These are phyloP conservation scores for Solanum lycopersicoides DNA, from an alignment of 257 asterid species.

Conservation along the genomic window DNA sequence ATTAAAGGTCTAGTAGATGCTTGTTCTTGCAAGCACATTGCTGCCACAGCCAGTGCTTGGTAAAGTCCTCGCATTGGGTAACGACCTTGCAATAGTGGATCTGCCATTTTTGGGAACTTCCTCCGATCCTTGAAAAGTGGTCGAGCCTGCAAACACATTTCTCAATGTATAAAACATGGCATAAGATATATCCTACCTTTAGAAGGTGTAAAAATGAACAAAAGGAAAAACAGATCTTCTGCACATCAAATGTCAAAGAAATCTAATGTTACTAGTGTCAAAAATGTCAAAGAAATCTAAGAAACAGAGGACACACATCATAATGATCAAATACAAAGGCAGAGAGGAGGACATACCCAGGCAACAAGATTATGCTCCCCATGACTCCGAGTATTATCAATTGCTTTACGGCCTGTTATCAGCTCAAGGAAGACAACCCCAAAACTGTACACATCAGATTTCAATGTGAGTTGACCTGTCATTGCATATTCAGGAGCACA, in stretches of 20 bases:
- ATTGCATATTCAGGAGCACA: constrained; percentile 96
- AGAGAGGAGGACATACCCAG: constrained; percentile 44
- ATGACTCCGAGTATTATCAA: constrained; percentile 46
- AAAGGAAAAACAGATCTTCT: background rate
- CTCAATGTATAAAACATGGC: background rate
- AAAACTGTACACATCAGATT: constrained; percentile 78
- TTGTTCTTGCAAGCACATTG: constrained; percentile 98
- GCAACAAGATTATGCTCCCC: constrained; percentile 87
- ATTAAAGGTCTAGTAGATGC: constrained; percentile 85
- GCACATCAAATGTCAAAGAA: background rate
- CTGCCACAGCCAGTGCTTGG: constrained; percentile 92
- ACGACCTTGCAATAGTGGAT: constrained; percentile 75
- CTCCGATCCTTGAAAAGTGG: constrained; percentile 81
- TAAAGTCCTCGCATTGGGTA: constrained; percentile 86
- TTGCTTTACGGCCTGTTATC: constrained; percentile 84
- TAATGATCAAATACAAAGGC: background rate
- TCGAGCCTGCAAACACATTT: constrained; percentile 50
- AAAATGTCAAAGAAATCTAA: background rate
- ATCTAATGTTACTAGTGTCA: background rate
- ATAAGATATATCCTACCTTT: background rate
- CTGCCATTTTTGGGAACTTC: constrained; percentile 85
- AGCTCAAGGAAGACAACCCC: constrained; percentile 91
- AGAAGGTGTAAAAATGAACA: background rate
- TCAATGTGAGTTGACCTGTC: constrained; percentile 90
- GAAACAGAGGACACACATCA: background rate